Percentiles rank a stretch among this genome's conserved stretches.
Evolutionary conservation across 2,329 filamentous ascomycete species (phyloP).

Genomic region (Harringtonia lauricola): DNA sequence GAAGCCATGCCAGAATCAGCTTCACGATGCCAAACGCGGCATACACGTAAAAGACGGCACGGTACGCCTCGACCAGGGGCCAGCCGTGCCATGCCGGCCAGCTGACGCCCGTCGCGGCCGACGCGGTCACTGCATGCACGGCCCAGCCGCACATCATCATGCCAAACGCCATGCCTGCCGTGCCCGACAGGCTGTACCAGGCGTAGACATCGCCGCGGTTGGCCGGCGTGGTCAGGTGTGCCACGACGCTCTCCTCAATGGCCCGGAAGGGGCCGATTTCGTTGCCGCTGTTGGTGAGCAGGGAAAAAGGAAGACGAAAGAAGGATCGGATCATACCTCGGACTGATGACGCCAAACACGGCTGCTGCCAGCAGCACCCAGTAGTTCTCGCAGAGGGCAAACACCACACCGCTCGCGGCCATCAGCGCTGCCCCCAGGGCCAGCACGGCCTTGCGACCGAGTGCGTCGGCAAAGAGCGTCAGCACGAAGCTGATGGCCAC

Average conservation of each 20-base stretch:
- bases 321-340: constrained; percentile 13
- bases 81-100: constrained; percentile 19
- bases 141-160: constrained; percentile 49
- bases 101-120: background rate
- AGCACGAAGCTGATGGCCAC: constrained; percentile 46
- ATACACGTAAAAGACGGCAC: constrained; percentile 46
- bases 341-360: constrained; percentile 51
- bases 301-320: background rate
- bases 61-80: constrained; percentile 35
- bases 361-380: constrained; percentile 47
- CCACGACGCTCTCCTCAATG: constrained; percentile 49
- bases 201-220: constrained; percentile 46
- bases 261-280: constrained; percentile 54
- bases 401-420: constrained; percentile 42
- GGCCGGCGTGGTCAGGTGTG: constrained; percentile 37
- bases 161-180: constrained; percentile 49
- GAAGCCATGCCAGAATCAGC: constrained; percentile 34
- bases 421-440: constrained; percentile 43
- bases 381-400: constrained; percentile 40
- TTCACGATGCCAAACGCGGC: constrained; percentile 46
- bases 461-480: constrained; percentile 44
- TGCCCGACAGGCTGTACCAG: constrained; percentile 50
- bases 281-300: constrained; percentile 33
- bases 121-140: constrained; percentile 37
- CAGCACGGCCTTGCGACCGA: constrained; percentile 41